phyloP scores from a whole-genome alignment of 305 asterid species.

The Andrographis paniculata region DNA sequence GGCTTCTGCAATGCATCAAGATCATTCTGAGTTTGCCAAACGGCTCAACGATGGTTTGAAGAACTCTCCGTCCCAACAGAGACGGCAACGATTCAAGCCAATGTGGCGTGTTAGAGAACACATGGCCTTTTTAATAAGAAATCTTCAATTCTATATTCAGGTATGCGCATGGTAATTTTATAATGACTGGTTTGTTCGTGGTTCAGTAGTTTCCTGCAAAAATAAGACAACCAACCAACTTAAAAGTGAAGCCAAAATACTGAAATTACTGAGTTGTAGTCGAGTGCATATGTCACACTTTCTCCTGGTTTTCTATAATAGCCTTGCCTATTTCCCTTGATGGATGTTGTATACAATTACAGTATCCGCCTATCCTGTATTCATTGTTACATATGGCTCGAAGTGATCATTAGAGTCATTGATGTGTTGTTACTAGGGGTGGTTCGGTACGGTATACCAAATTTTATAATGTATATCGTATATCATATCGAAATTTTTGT shows the following conservation, averaged over 20 bases:
- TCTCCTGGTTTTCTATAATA: background rate
- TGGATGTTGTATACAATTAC: background rate
- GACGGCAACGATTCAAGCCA: conserved; percentile 67
- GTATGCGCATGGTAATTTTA: too few species aligned
- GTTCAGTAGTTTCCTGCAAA: too few species aligned
- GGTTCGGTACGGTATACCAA: too few species aligned
- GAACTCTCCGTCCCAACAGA: conserved; percentile 46
- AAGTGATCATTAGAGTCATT: too few species aligned
- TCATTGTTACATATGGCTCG: too few species aligned
- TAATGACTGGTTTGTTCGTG: too few species aligned
- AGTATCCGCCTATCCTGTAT: too few species aligned
- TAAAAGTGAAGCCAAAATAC: background rate
- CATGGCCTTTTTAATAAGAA: conserved; percentile 95
- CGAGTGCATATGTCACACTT: background rate
- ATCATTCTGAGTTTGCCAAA: conserved; percentile 73
- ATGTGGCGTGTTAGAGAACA: conserved; percentile 97
- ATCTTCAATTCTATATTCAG: conserved; percentile 96
- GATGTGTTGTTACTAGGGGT: too few species aligned
- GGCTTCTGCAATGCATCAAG: conserved; percentile 98
- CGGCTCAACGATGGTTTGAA: conserved; percentile 36
- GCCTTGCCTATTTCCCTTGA: background rate
- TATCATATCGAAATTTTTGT: too few species aligned
- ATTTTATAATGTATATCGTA: too few species aligned
- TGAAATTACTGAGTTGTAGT: background rate
- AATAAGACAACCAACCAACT: too few species aligned